Base-by-base conservation (phyloP, 2,329 filamentous ascomycete genomes). In the Knufia fluminis region DNA sequence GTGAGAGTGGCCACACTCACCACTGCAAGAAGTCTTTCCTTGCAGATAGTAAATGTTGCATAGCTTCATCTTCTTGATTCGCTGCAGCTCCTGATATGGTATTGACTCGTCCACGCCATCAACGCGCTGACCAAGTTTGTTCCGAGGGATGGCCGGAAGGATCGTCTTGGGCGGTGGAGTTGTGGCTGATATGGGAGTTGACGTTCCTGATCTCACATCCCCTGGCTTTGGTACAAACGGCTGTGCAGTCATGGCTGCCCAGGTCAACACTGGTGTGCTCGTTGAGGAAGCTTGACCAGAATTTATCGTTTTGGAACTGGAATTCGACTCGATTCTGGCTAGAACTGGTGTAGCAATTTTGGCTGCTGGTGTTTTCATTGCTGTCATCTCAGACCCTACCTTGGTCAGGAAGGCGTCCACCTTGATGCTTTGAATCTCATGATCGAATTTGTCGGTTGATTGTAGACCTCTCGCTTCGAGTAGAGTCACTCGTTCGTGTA, bases 1-100 rank as follows among this genome's bases (percentile, higher is more conserved):
- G 55, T 78, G 75, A 28, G 71, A 65, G 61, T 82, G 78, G 7
- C 76, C 75, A 59, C 79, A 83, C 16, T 70, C 68, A 56, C 74
- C 77, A 3, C 76, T 73, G 56, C 79, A 82, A 54, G 77, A 75
- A 16, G 52, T 48, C n/a, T 53, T 35, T 24, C 71, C 68, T 38
- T 78, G 72, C 20, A 83, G 68, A 59, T 75, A 81, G 60, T 78
- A 72, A 50, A 78, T 73, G 58, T 82, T 82, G 68, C 79, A 82
- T 51, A 81, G 64, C 60, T 82, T 82, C 54, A 80, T 62, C 62
- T 76, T 77, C 64, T 81, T 81, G 56, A 82, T 65, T 17, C 76
- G 73, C 56, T 76, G 74, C 41, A 82, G 68, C 52, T 80, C 77
- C 16, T 76, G 69, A 51, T 76, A 67, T 43, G 69, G 68, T 65